Conservation (phyloP, 2,329 filamentous ascomycete genomes). For the Cryphonectria carpinicola region DNA sequence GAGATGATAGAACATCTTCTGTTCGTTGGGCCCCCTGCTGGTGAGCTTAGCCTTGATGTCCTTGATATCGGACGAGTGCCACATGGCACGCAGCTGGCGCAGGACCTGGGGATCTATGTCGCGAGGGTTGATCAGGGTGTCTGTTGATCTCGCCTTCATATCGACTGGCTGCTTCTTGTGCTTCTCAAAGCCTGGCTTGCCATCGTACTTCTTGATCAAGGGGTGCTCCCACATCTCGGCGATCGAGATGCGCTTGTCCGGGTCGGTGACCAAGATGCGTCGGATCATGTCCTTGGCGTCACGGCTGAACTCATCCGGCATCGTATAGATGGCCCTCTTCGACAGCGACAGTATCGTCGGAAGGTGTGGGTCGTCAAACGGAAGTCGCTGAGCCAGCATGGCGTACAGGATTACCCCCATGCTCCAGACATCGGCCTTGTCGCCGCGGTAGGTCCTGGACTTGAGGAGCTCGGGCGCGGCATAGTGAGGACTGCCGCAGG, state of each 20-base stretch:
- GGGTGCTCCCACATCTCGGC: slow-evolving; percentile 85
- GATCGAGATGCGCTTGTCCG: slow-evolving; percentile 77
- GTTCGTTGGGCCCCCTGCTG: slow-evolving; percentile 74
- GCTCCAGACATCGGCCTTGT: slow-evolving; percentile 92
- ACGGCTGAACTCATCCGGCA: slow-evolving; percentile 64
- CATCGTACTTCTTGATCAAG: slow-evolving; percentile 81
- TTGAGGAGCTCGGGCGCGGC: slow-evolving; percentile 90
- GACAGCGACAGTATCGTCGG: slow-evolving; percentile 63
- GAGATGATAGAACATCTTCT: slow-evolving; percentile 91
- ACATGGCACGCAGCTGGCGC: slow-evolving; percentile 84
- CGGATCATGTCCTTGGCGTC: slow-evolving; percentile 80
- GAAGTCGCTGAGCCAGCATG: slow-evolving; percentile 80
- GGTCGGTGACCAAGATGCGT: slow-evolving; percentile 78
- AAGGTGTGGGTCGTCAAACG: slow-evolving; percentile 71
- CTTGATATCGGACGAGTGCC: slow-evolving; percentile 82
- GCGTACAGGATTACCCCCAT: slow-evolving; percentile 89
- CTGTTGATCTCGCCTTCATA: slow-evolving; percentile 64
- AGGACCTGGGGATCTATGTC: slow-evolving; percentile 83
- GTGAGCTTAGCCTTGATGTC: slow-evolving; percentile 71
- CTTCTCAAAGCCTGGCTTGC: slow-evolving; percentile 69
- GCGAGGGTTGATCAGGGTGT: slow-evolving; percentile 59
- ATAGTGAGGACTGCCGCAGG: slow-evolving; percentile 96
- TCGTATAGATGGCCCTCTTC: slow-evolving; percentile 61
- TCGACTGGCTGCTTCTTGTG: slow-evolving; percentile 57
- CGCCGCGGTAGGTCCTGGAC: slow-evolving; percentile 77